phyloP scores from a whole-genome alignment of 306 rosid genomes.

The Gleditsia sinensis region DNA sequence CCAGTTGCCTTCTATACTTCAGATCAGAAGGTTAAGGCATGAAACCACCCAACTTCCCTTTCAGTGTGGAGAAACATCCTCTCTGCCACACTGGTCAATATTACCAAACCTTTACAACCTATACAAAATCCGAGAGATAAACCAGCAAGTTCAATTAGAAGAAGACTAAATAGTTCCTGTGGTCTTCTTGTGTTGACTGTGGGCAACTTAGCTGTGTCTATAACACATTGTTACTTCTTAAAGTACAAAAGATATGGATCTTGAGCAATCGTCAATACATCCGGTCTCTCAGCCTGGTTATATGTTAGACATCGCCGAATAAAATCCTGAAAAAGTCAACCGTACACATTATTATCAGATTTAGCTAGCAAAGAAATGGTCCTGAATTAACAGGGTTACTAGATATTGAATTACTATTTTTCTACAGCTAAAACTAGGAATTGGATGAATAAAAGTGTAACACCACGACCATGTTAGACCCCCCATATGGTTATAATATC shows the following conservation, averaged over 20 bases:
- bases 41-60: constrained; percentile 28
- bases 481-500: too few relatives aligned
- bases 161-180: constrained; percentile 26
- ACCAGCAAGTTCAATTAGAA: constrained; percentile 34
- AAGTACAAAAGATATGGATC: constrained; percentile 85
- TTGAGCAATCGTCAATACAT: constrained; percentile 83
- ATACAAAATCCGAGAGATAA: constrained; percentile 47
- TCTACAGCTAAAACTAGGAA: not conserved
- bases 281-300: constrained; percentile 94
- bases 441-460: constrained; percentile 6
- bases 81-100: constrained; percentile 26
- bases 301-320: constrained; percentile 88
- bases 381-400: not conserved
- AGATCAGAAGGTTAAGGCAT: constrained; percentile 28
- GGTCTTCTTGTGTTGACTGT: constrained; percentile 17
- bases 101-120: constrained; percentile 56
- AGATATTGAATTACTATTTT: not conserved
- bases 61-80: constrained; percentile 24
- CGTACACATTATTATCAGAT: constrained; percentile 18
- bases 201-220: constrained; percentile 28
- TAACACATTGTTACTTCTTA: constrained; percentile 57
- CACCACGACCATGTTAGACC: too few relatives aligned
- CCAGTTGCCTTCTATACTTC: constrained; percentile 4
- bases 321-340: constrained; percentile 59
- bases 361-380: constrained; percentile 3